Evolutionary conservation across 768 basidiomycete species (phyloP), one percentile per base, ranked within the genome.

Genomic region (Phaffia tasmanica): DNA sequence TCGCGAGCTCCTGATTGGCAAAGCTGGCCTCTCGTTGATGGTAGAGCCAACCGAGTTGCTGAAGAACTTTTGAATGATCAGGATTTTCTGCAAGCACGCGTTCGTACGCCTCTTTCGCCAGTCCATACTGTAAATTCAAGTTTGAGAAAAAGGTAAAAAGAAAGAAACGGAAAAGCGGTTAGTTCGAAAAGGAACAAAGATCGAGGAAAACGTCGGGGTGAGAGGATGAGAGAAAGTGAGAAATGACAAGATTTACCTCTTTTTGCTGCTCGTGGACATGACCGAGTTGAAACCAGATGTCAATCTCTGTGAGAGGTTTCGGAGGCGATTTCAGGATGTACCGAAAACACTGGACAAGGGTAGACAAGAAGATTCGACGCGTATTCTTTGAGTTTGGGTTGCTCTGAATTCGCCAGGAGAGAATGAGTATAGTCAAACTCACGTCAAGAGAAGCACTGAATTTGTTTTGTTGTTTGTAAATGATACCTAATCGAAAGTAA

Each of bases 231-330:
- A 42, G 56, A 3, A 49, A 27, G 8, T 21, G 30, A 7, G n/a
- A 57, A 46, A 61, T 46, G 21, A 11, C 7, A 46, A 11, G 8
- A 79, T 83, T 77, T 75, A 93, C 93, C 75, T 98, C 92, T 78
- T 91, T 87, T 77, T 94, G 89, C 74, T 95, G 93, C 77, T 98
- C 95, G 72, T 89, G 91, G 23, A 98, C 94, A 74, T 98, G 95
- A 2, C 95, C 95, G 69, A 99, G 95, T 78, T 99, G 95, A 84
- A 98, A 98, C 92, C 93, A 98, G 70, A 99, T 98, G 72, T 99
- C 95, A 64, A 91, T 88, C 72, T 93, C 88, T 19, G 93, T 94
- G 42, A 99, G 85, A 1, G 95, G 95, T 70, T 85, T 86, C 46
- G 94, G 95, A 3, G 95, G 95, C 73, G 89, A 93, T 69, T 88